Evolutionary conservation across 1,284 basidiomycete species (phyloP), one percentile per base, ranked within the genome.

Genomic region (Boletus smithii): DNA sequence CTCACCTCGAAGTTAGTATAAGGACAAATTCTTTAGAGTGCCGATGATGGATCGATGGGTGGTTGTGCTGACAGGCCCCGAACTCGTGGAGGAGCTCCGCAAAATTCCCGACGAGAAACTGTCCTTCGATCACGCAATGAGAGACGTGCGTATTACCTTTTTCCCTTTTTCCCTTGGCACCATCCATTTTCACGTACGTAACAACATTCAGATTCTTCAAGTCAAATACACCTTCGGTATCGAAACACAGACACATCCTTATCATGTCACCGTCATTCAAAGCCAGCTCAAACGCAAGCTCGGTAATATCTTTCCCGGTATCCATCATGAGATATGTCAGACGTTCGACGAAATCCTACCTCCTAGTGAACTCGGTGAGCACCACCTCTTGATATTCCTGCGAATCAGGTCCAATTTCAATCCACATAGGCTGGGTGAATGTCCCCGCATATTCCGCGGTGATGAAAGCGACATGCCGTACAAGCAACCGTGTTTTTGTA

Each of bases 401-500:
- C 37, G 43, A 48, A 49, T 52, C 43, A 48, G 34, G 42, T 47
- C 32, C 39, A 10, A 60, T 53, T 40, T 11, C 27, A 42, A n/a
- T 18, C 33, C 26, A 14, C 23, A 39, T 37, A 64, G 69, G 51
- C 29, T 70, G 69, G 70, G 51, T 57, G 17, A 58, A 51, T 16
- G 47, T 70, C 22, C 47, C 57, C 31, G 61, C 59, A 26, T 60
- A 63, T 46, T 46, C 57, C 46, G 54, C 59, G 48, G 58, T 61
- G 36, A 58, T 62, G 58, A 59, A 62, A 40, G 58, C 68, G 33
- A 65, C 70, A 45, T 68, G 67, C 53, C 68, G 72, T 53, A 59
- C 61, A 45, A 70, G 63, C 43, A 76, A 70, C 48, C 71, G 75
- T 26, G 49, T 71, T 29, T 76, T 76, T 46, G 71, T 77, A n/a